These are phyloP conservation scores for Arachis hypogaea DNA, from an alignment of 306 rosid species.

Conservation along the genomic window DNA sequence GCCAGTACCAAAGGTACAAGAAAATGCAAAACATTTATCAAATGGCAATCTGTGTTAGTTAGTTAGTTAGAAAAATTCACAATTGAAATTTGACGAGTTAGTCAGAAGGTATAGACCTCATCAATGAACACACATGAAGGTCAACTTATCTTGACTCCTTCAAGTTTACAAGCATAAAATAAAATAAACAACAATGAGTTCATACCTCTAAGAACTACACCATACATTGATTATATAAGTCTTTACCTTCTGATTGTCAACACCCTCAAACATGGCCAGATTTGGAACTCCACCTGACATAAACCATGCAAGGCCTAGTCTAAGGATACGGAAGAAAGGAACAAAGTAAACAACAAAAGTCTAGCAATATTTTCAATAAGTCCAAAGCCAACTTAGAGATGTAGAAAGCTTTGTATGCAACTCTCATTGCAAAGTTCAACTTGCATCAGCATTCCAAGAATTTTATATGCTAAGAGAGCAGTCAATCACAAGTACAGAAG, in stretches of 20 bases:
- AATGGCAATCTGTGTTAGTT: conserved; percentile 19
- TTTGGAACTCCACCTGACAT: conserved; percentile 75
- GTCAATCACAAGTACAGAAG: neutral
- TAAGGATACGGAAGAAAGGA: conserved; percentile 22
- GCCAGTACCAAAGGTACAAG: conserved; percentile 43
- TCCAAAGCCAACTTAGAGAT: neutral
- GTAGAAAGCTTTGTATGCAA: neutral
- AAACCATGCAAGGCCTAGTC: conserved; percentile 22
- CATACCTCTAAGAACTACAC: conserved; percentile 26
- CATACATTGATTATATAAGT: conserved; percentile 33
- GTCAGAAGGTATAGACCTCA: conserved; percentile 7
- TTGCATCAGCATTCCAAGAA: conserved; percentile 21
- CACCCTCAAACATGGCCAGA: conserved; percentile 81
- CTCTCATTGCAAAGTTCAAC: conserved; percentile 9
- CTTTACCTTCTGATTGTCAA: conserved; percentile 85
- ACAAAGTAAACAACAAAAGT: conserved; percentile 13
- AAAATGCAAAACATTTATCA: conserved; percentile 23
- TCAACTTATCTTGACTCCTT: conserved; percentile 21
- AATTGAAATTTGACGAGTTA: conserved; percentile 16
- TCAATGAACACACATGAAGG: conserved; percentile 19
- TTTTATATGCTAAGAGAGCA: conserved; percentile 9
- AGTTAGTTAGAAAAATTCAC: conserved; percentile 27
- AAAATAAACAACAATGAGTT: conserved; percentile 11
- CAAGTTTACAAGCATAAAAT: conserved; percentile 29
- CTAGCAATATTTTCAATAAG: conserved; percentile 35